Evolutionary conservation across 192 early-diverging fungal genomes (phyloP).

Genomic region (Oehlia diaphana): DNA sequence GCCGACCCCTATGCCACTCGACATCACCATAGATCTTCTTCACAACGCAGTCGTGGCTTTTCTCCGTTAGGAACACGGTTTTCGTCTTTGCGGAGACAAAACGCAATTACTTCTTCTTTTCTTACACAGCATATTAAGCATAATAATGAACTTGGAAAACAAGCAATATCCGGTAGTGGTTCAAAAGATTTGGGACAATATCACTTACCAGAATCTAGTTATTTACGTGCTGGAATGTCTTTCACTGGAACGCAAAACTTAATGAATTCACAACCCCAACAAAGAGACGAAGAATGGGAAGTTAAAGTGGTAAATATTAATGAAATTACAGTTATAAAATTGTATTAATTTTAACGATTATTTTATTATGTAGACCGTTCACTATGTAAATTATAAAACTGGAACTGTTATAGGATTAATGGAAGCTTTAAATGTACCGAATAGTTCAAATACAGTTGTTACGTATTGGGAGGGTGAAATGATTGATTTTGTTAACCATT

Average conservation of each 20-base stretch:
- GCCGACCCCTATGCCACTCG: background rate
- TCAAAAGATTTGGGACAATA: slow-evolving; percentile 21
- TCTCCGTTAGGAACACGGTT: slow-evolving; percentile 8
- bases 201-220: slow-evolving; percentile 37
- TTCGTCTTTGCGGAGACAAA: slow-evolving; percentile 2
- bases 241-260: slow-evolving; percentile 42
- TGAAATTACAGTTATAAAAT: background rate
- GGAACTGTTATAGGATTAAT: slow-evolving; percentile 52
- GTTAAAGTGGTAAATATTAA: slow-evolving; percentile 42
- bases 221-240: slow-evolving; percentile 41
- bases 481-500: slow-evolving; percentile 60
- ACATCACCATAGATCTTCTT: slow-evolving; percentile 17
- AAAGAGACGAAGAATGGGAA: slow-evolving; percentile 42
- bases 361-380: slow-evolving; percentile 36
- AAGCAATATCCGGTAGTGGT: background rate
- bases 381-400: slow-evolving; percentile 39
- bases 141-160: slow-evolving; percentile 6
- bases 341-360: background rate
- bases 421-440: slow-evolving; percentile 60
- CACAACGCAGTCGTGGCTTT: slow-evolving; percentile 10
- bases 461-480: slow-evolving; percentile 71
- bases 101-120: slow-evolving; percentile 10
- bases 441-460: slow-evolving; percentile 46
- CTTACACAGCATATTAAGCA: slow-evolving; percentile 10
- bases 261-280: slow-evolving; percentile 29